Base-by-base conservation (phyloP, 2,329 filamentous ascomycete species). In the Aspergillus sp. region DNA sequence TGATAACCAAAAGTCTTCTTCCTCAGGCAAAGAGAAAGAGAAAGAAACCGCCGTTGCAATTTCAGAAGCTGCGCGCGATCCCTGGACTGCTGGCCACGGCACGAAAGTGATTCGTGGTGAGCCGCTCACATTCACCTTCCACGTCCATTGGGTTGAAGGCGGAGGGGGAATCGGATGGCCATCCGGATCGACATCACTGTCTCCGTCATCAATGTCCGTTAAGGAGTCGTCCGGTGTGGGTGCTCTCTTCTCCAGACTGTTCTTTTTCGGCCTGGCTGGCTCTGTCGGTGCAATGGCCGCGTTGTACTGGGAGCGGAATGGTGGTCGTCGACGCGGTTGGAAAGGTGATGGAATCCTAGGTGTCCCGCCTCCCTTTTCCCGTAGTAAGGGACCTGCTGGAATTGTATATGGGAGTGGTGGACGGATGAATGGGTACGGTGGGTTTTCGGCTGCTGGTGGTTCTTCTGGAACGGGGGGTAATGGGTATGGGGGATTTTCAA, bases 91-190 rank as follows among this genome's bases (percentile, higher is more conserved):
- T 44, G 75, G 61, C 44, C 77, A 69, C 72, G 76, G 72, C 4
- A 73, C 74, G 1, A 84, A 84, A 59, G 79, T 96, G 43, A 81
- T 96, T 27, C 95, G 96, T 54, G 90, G 91, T 10, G 90, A 97
- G 67, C 80, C 86, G 4, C 68, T 97, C 49, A 85, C 87, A 0
- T 74, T 97, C 57, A 78, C 76, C 41, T 87, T 97, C 60, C 86
- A 82, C 37, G 84, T 97, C 12, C 76, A 88, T 41, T 97, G 93
- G 93, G 54, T 74, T 43, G 62, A 73, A 45, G 66, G 72, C 5
- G 65, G 65, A n/a, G 59, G 63, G 32, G 61, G 67, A 1, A 63
- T 68, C 51, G 62, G 63, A 15, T 65, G 64, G 62, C 65, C 60
- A 25, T 51, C 60, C 43, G 47, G 53, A 5, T 22, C 44, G 10